Conservation (phyloP, 139 green algal genomes). For the Yamagishiella unicocca region DNA sequence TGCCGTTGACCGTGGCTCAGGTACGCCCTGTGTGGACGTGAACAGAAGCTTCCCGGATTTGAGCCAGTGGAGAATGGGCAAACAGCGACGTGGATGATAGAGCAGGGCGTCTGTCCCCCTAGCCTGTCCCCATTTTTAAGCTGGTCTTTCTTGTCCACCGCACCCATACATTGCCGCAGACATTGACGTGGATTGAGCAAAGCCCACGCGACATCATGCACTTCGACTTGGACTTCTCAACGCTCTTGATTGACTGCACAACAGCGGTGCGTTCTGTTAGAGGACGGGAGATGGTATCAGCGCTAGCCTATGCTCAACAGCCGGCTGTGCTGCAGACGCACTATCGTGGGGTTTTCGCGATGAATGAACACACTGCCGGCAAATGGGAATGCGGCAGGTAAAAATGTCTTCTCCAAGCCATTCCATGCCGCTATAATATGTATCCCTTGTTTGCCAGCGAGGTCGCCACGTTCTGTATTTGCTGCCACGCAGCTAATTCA, state of each 20-base stretch:
- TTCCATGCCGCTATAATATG: not conserved
- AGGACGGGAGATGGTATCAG: not conserved
- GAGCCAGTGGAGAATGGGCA: not conserved
- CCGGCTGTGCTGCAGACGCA: not conserved
- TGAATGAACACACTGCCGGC: no score
- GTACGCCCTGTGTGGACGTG: not conserved
- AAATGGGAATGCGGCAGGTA: no score
- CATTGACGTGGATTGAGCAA: slow-evolving; percentile 4
- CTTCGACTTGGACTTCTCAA: slow-evolving; percentile 19
- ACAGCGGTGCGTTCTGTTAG: not conserved
- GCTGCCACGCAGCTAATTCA: not conserved
- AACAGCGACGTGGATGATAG: not conserved
- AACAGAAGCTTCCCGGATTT: not conserved
- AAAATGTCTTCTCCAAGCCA: not conserved
- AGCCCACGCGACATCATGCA: slow-evolving; percentile 29
- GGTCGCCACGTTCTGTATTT: not conserved
- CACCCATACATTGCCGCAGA: no score
- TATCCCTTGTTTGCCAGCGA: not conserved
- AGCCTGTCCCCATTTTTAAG: not conserved
- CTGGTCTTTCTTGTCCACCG: not conserved
- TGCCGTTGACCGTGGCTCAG: slow-evolving; percentile 16
- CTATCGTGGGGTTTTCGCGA: no score
- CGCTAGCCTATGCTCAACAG: not conserved
- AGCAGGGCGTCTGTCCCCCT: not conserved
- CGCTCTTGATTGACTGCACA: slow-evolving; percentile 37